phyloP scores from a whole-genome alignment of 1,284 basidiomycete genomes.

The Mycena sp. region DNA sequence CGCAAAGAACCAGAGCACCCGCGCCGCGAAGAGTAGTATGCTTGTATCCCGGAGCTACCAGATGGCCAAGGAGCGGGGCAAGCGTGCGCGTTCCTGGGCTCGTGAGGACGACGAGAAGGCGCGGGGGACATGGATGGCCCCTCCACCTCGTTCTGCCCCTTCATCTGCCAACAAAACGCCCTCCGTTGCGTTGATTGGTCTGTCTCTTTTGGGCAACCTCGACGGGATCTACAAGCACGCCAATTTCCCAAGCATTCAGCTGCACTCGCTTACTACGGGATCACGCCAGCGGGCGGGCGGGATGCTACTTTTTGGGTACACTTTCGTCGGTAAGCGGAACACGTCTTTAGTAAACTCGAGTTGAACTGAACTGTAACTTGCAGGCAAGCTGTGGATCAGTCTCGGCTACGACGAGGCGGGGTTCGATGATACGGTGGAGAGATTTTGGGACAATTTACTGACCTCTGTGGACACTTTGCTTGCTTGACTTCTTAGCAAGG shows the following conservation, averaged over 20 bases:
- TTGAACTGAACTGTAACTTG: neutral
- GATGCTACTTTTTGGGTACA: conserved; percentile 81
- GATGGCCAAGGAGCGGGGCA: conserved; percentile 71
- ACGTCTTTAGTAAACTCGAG: neutral
- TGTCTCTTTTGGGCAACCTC: conserved; percentile 79
- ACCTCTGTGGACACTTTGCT: conserved; percentile 61
- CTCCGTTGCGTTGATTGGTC: conserved; percentile 72
- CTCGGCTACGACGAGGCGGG: conserved; percentile 81
- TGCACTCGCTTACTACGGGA: conserved; percentile 80
- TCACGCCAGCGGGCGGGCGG: conserved; percentile 78
- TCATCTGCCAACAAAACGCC: conserved; percentile 44
- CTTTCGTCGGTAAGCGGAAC: conserved; percentile 54
- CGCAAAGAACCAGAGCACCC: conserved; percentile 72
- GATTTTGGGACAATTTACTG: conserved; percentile 65
- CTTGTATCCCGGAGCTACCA: conserved; percentile 64
- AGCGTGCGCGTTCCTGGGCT: conserved; percentile 70
- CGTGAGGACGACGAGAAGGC: conserved; percentile 76
- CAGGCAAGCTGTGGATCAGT: conserved; percentile 74
- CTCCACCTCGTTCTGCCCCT: conserved; percentile 37
- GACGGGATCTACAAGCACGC: conserved; percentile 81
- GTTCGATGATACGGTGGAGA: conserved; percentile 66
- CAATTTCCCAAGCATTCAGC: conserved; percentile 59
- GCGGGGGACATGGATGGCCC: conserved; percentile 51
- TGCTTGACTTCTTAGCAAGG: conserved; percentile 24
- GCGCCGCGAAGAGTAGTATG: conserved; percentile 69